A percentile compares a stretch with the other conserved stretches of the same genome.
phyloP scores from a whole-genome alignment of 164 flowering plant species.

The Vitis amurensis region DNA sequence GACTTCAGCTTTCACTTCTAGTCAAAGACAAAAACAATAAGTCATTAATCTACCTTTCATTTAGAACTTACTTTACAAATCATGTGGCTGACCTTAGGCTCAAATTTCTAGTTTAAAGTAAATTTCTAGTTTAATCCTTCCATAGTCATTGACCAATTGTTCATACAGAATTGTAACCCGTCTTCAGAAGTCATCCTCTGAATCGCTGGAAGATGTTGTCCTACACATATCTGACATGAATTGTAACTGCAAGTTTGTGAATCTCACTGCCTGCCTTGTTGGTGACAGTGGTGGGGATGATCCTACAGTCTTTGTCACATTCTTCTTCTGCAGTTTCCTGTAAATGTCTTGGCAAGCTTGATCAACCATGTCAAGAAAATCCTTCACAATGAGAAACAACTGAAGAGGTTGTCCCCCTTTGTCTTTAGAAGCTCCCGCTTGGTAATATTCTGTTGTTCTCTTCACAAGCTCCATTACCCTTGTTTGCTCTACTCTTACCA shows the following conservation, averaged over 20 bases:
- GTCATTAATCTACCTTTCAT: too few relatives aligned
- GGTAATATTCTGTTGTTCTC: constrained; percentile 75
- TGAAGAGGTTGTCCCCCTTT: constrained; percentile 45
- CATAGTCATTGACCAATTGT: not conserved
- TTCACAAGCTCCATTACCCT: constrained; percentile 67
- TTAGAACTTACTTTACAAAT: too few relatives aligned
- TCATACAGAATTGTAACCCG: not conserved
- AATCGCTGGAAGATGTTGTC: constrained; percentile 33
- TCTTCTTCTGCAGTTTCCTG: constrained; percentile 51
- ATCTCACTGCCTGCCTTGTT: constrained; percentile 22
- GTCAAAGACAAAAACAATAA: too few relatives aligned
- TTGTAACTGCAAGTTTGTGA: constrained; percentile 48
- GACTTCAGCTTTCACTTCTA: too few relatives aligned
- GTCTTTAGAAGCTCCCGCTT: constrained; percentile 54
- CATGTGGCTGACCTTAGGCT: too few relatives aligned
- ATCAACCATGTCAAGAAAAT: constrained; percentile 73
- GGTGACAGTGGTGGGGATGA: constrained; percentile 38
- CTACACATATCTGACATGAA: constrained; percentile 43
- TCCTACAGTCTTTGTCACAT: constrained; percentile 3
- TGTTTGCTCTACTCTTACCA: constrained; percentile 50
- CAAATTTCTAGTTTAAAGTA: too few relatives aligned
- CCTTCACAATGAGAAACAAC: constrained; percentile 65
- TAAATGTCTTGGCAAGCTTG: constrained; percentile 57
- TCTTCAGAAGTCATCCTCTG: constrained; percentile 45
- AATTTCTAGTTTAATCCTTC: not conserved